Percentiles rank a stretch among this genome's conserved stretches.
Evolutionary conservation across 768 basidiomycete genomes (phyloP).

Genomic region (Termitomyces sp.): DNA sequence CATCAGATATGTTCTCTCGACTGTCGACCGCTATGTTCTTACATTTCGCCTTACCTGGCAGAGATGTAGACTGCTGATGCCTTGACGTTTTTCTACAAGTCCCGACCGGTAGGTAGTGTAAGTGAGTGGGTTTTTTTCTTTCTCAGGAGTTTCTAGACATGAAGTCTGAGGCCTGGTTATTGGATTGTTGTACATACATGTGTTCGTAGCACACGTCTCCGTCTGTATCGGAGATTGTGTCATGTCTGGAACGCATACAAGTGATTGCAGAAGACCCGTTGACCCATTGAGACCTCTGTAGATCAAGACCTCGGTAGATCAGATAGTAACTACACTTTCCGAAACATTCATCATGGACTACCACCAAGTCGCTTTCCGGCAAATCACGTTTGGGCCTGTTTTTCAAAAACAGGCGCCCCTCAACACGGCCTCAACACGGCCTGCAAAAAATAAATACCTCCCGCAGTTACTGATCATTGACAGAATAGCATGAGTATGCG

Average conservation of each 20-base stretch:
- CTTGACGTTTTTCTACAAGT: no score
- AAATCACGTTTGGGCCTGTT: neutral
- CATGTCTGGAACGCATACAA: slow-evolving; percentile 15
- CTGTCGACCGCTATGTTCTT: neutral
- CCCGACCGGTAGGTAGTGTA: no score
- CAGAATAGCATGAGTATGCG: neutral
- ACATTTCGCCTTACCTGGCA: neutral
- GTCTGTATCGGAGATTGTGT: slow-evolving; percentile 38
- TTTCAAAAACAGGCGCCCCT: neutral
- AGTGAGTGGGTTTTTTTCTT: neutral
- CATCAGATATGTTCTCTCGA: neutral
- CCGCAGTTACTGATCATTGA: neutral
- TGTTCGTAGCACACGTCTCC: slow-evolving; percentile 13
- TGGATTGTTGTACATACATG: no score
- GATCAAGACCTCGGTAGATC: slow-evolving; percentile 17
- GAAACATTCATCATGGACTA: neutral
- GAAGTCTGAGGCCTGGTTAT: neutral
- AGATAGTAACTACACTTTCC: no score
- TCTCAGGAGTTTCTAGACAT: neutral
- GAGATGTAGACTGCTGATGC: no score
- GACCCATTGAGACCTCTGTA: slow-evolving; percentile 23
- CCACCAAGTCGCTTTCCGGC: no score
- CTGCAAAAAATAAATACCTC: neutral
- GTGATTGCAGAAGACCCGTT: neutral
- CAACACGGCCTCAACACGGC: no score